phyloP scores from a whole-genome alignment of 1,139 yeast species.

The Candida glucosophila region DNA sequence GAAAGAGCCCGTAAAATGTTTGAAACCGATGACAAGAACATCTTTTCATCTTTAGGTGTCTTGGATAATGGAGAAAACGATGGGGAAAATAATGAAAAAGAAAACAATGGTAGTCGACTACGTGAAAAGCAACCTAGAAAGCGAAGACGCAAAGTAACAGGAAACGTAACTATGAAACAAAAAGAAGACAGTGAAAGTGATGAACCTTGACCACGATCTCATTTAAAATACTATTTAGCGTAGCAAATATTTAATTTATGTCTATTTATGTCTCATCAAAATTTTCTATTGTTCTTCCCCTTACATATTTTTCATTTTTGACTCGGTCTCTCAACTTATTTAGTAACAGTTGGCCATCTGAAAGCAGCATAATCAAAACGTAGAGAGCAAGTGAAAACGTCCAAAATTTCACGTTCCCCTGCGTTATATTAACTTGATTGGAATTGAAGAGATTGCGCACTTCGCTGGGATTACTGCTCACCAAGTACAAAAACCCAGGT shows the following conservation, averaged over 20 bases:
- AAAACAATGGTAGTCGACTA: slow-evolving; percentile 5
- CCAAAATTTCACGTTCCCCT: slow-evolving; percentile 7
- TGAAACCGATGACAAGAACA: slow-evolving; percentile 47
- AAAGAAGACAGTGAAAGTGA: slow-evolving; percentile 7
- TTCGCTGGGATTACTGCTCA: no score
- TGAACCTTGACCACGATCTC: no score
- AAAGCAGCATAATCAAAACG: slow-evolving; percentile 7
- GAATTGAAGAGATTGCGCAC: background rate
- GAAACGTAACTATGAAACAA: slow-evolving; percentile 3
- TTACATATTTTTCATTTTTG: slow-evolving; percentile 52
- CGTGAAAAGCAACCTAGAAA: slow-evolving; percentile 3
- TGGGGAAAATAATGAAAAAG: slow-evolving; percentile 6
- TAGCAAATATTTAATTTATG: no score
- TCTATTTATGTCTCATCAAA: slow-evolving; percentile 18
- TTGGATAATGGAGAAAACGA: slow-evolving; percentile 7
- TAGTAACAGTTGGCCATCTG: slow-evolving; percentile 8
- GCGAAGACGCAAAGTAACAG: slow-evolving; percentile 5
- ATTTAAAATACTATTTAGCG: slow-evolving; percentile 1
- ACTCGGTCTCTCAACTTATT: slow-evolving; percentile 33
- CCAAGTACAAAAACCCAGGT: no score
- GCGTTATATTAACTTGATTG: background rate
- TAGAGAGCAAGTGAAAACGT: slow-evolving; percentile 9
- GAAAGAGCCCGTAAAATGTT: slow-evolving; percentile 76
- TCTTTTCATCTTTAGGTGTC: slow-evolving; percentile 5
- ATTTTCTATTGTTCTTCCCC: slow-evolving; percentile 56